Base-by-base conservation (phyloP, 2,329 filamentous ascomycete genomes). In the Fusarium tjaetaba region DNA sequence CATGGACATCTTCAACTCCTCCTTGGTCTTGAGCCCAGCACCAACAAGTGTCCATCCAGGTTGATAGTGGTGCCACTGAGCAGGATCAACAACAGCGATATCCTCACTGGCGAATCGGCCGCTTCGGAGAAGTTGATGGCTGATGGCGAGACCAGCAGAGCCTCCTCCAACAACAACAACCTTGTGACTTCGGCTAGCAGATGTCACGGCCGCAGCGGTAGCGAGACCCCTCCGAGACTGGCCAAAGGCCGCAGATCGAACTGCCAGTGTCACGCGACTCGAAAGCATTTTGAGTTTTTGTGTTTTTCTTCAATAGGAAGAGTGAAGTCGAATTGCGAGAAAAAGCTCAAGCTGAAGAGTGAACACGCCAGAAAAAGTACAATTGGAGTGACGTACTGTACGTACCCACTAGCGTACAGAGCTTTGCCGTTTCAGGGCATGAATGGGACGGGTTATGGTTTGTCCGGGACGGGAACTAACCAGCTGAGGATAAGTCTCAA, bases 31-130 rank as follows among this genome's bases (percentile, higher is more conserved):
- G 43, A 93, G 84, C 7, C 91, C 91, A 43, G 88, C 90, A 48
- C 90, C 91, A 5, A 92, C 91, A 2, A 93, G 84, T 4, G 91
- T 93, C 90, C 90, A 93, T 61, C 91, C 91, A 2, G 91, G 90
- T 79, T 93, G 91, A 79, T 92, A 93, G 81, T 93, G 86, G 77
- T 93, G 90, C 85, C 86, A 90, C 72, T 82, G 78, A 2, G 90
- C 86, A 0, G 91, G 91, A 71, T 93, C 91, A 48, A 93, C 82
- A 32, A 93, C 76, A 34, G 91, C 90, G 68, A 93, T 91, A 68
- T 93, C 91, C 38, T 89, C 84, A 48, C 85, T 82, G 1, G 80
- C 72, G 76, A 92, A 92, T 32, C 85, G 85, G 48, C 89, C 89
- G 1, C 85, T 84, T 4, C 86, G 86, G 7, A 93, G 86, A 7